Conservation (phyloP, 441 rosid species). For the Cnidoscolus chayamansa region DNA sequence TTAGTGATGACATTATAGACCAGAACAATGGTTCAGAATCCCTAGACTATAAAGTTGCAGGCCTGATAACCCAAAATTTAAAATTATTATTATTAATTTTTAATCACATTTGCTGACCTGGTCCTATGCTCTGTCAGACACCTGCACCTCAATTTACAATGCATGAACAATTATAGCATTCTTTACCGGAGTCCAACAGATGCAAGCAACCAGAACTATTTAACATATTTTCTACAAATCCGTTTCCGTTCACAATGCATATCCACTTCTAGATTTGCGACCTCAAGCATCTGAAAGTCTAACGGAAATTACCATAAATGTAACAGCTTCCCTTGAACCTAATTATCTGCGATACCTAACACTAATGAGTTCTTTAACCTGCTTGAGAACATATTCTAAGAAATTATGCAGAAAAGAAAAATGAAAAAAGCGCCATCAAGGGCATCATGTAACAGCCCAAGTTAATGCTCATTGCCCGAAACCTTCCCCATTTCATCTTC, state of each 20-base stretch:
- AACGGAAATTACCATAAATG: conserved; percentile 18
- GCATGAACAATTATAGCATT: background rate
- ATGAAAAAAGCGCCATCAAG: conserved; percentile 16
- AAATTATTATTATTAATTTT: too few species aligned
- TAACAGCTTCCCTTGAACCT: conserved; percentile 28
- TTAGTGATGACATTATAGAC: background rate
- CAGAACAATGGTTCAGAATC: background rate
- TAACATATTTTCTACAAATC: background rate
- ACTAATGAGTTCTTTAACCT: conserved; percentile 32
- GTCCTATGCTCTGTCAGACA: background rate
- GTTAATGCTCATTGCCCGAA: conserved; percentile 48
- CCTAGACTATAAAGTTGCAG: background rate
- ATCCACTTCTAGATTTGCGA: conserved; percentile 6
- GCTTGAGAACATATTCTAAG: conserved; percentile 24
- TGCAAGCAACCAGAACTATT: background rate
- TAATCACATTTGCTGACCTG: background rate
- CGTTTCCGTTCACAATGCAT: conserved; percentile 12
- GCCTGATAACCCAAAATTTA: background rate
- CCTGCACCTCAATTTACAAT: too few species aligned
- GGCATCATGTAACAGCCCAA: conserved; percentile 16
- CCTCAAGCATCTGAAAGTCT: conserved; percentile 18
- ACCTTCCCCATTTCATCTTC: conserved; percentile 50
- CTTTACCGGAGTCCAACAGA: background rate
- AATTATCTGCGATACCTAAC: conserved; percentile 29
- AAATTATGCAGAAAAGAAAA: conserved; percentile 29